These are phyloP conservation scores for Ceratocystis lukuohia DNA, from an alignment of 2,329 filamentous ascomycete genomes.

Conservation along the genomic window DNA sequence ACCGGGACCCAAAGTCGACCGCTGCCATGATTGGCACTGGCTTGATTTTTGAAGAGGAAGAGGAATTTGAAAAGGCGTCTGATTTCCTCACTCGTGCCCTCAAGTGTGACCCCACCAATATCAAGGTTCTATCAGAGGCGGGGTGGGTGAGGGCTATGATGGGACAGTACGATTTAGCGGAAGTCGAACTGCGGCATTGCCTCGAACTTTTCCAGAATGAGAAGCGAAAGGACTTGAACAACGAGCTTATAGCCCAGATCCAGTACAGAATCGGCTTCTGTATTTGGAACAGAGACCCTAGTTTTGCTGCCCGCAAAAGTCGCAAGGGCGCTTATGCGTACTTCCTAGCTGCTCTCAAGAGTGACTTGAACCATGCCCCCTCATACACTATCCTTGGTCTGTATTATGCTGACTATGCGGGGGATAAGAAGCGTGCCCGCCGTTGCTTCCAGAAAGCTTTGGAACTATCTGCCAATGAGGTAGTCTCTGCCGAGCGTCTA, in stretches of 20 bases:
- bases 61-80: conserved; percentile 71
- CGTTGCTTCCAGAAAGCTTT: conserved; percentile 94
- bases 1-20: conserved; percentile 62
- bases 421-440: conserved; percentile 73
- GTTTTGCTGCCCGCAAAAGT: conserved; percentile 60
- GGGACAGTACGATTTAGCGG: conserved; percentile 57
- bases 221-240: conserved; percentile 40
- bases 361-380: conserved; percentile 74
- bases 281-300: conserved; percentile 70
- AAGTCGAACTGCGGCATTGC: conserved; percentile 56
- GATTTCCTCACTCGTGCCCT: conserved; percentile 68
- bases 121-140: conserved; percentile 69
- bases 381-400: conserved; percentile 83
- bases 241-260: conserved; percentile 67
- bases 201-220: conserved; percentile 51
- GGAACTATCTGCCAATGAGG: conserved; percentile 76
- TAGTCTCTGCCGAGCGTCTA: conserved; percentile 74
- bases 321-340: conserved; percentile 70
- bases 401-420: conserved; percentile 83
- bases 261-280: conserved; percentile 80
- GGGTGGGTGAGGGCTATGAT: conserved; percentile 85
- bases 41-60: conserved; percentile 82
- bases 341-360: conserved; percentile 73
- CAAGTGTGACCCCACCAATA: conserved; percentile 56
- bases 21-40: conserved; percentile 78